Conservation (phyloP, 2,329 filamentous ascomycete genomes). For the Harringtonia lauricola region DNA sequence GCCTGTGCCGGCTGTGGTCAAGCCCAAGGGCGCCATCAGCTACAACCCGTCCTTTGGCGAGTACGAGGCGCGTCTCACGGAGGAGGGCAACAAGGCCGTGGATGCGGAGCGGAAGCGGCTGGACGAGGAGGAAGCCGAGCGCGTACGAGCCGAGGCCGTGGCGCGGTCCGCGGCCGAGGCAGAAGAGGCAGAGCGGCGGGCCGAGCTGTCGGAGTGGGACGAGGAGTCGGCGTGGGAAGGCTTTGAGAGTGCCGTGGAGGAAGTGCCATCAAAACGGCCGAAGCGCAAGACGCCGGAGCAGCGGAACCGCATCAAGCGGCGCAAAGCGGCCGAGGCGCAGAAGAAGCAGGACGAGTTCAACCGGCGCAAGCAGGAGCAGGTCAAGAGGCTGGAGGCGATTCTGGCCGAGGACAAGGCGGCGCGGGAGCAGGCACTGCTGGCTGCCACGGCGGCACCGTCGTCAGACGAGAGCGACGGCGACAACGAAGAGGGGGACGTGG, state of each 20-base stretch:
- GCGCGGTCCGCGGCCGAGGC: slow-evolving; percentile 61
- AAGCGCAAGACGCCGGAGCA: slow-evolving; percentile 79
- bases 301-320: slow-evolving; percentile 76
- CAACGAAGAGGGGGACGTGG: slow-evolving; percentile 44
- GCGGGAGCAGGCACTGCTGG: slow-evolving; percentile 38
- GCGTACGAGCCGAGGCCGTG: slow-evolving; percentile 55
- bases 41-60: slow-evolving; percentile 88
- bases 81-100: slow-evolving; percentile 69
- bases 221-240: slow-evolving; percentile 90
- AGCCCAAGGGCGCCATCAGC: slow-evolving; percentile 71
- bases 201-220: slow-evolving; percentile 60
- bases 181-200: slow-evolving; percentile 59
- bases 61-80: slow-evolving; percentile 65
- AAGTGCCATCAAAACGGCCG: slow-evolving; percentile 62
- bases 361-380: slow-evolving; percentile 62
- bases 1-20: slow-evolving; percentile 63
- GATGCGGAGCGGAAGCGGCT: slow-evolving; percentile 68
- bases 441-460: slow-evolving; percentile 31
- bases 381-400: slow-evolving; percentile 60
- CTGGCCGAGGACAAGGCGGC: slow-evolving; percentile 53
- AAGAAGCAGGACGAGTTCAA: slow-evolving; percentile 66
- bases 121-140: slow-evolving; percentile 54
- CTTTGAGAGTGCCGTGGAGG: slow-evolving; percentile 71
- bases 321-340: slow-evolving; percentile 75
- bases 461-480: slow-evolving; percentile 38